Conservation (phyloP, 495 filamentous ascomycete species). For the Margaritispora aquatica region DNA sequence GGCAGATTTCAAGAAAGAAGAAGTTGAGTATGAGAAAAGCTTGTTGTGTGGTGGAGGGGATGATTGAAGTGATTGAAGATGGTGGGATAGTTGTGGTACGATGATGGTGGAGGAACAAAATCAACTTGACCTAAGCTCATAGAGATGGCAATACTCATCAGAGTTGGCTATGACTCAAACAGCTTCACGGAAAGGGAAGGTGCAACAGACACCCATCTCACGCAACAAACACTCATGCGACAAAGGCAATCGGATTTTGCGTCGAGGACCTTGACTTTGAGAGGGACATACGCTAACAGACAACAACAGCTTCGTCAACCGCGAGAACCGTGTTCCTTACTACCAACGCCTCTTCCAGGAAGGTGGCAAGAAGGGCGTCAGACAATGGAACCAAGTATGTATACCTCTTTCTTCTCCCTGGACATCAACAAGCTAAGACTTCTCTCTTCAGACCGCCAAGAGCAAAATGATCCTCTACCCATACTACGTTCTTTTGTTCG, state of each 20-base stretch:
- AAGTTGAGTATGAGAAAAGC: too few relatives aligned
- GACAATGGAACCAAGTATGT: constrained; percentile 80
- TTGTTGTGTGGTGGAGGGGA: too few relatives aligned
- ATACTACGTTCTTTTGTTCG: constrained; percentile 67
- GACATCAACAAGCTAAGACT: neutral
- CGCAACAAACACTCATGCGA: too few relatives aligned
- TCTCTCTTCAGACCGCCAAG: constrained; percentile 47
- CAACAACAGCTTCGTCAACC: constrained; percentile 57
- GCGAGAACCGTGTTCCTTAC: constrained; percentile 77
- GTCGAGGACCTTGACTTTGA: neutral
- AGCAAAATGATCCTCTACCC: constrained; percentile 63
- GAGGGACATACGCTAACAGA: constrained; percentile 2
- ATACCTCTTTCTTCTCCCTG: constrained; percentile 26
- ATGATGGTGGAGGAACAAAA: too few relatives aligned
- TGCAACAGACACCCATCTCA: too few relatives aligned
- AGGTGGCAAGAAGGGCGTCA: constrained; percentile 60
- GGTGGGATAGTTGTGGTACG: too few relatives aligned
- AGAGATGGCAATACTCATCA: too few relatives aligned
- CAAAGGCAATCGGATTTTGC: neutral
- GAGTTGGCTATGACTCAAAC: too few relatives aligned
- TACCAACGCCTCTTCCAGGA: constrained; percentile 80
- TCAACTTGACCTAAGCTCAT: too few relatives aligned
- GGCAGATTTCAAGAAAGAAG: too few relatives aligned
- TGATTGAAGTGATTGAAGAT: too few relatives aligned
- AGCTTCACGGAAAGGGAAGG: too few relatives aligned